Evolutionary conservation across 208 protist genomes (phyloP), one percentile per base, ranked within the genome.

Genomic region (Crithidia fasciculata): DNA sequence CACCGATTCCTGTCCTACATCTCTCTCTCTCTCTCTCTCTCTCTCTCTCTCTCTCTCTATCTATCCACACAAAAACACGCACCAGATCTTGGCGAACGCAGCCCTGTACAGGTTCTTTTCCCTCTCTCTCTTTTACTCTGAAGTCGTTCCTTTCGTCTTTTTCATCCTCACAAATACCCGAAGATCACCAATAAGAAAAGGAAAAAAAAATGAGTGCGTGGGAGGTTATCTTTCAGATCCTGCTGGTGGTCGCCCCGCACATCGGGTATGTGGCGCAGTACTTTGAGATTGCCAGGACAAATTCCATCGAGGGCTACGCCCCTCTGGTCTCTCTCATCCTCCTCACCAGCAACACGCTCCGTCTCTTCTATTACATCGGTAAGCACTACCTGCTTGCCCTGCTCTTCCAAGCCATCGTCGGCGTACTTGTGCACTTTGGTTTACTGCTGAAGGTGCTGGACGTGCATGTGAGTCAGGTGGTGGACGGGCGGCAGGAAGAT

Each of bases 311-410:
- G 4, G 91, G 88, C 43, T 95, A 93, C 64, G 79, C 91, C 2
- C 75, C 81, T 0, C 36, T 94, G 36, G 89, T 94, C 0, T 96
- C 91, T 7, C 60, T 94, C 4, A 94, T 96, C 57, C 62, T 96
- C 0, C 69, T 96, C 10, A 72, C 70, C 0, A 93, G 92, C 73
- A 93, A 96, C 80, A 92, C 82, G 3, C 72, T 94, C 12, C 89
- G 92, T 18, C 78, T 96, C 41, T 83, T 88, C 52, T 96, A 94
- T 57, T 96, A 76, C 66, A 50, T 93, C 36, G 92, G 92, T 2
- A 16, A 85, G 15, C 77, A 36, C 41, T 96, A 80, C 80, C 82
- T 84, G 10, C 44, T 87, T 3, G 82, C 87, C 10, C 69, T 96
- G 43, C 66, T 96, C 15, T 81, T 89, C 56, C 92, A 96, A 75